Evolutionary conservation across 1,284 basidiomycete genomes (phyloP).

Genomic region (Leccinum ponderosum): DNA sequence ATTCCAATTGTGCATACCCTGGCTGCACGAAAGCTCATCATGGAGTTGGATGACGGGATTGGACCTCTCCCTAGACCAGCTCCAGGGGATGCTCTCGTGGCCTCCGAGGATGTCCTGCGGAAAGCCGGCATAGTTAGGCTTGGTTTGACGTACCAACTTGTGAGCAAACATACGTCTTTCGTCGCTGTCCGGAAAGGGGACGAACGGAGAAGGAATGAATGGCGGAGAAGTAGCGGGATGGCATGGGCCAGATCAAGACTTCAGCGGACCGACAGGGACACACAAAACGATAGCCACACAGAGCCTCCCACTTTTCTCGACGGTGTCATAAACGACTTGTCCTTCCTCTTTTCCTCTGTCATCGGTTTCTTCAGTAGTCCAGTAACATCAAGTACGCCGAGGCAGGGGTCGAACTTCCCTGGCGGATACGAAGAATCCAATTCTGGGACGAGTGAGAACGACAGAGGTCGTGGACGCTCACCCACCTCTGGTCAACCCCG

Average conservation of each 20-base stretch:
- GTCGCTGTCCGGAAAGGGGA: constrained; percentile 45
- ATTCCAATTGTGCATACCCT: constrained; percentile 51
- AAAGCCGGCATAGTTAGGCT: constrained; percentile 40
- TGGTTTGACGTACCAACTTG: constrained; percentile 52
- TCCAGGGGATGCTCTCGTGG: constrained; percentile 21
- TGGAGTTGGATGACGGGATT: constrained; percentile 40
- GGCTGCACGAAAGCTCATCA: constrained; percentile 52
- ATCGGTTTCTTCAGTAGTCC: constrained; percentile 12
- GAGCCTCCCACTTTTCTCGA: constrained; percentile 19
- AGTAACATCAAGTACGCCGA: neutral
- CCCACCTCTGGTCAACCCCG: neutral
- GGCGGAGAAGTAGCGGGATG: neutral
- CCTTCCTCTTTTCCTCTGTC: constrained; percentile 17
- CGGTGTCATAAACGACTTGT: constrained; percentile 16
- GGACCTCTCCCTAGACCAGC: constrained; percentile 32
- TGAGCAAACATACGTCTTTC: constrained; percentile 55
- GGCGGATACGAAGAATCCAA: constrained; percentile 12
- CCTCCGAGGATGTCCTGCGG: constrained; percentile 36
- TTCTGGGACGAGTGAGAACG: constrained; percentile 3
- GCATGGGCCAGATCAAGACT: constrained; percentile 22
- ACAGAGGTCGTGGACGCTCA: constrained; percentile 1
- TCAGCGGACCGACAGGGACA: neutral
- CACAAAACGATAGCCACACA: neutral
- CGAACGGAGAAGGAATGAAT: constrained; percentile 11
- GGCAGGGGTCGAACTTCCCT: constrained; percentile 10